Base-by-base conservation (phyloP, 345 rosid species). In the Anastatica hierochuntica region DNA sequence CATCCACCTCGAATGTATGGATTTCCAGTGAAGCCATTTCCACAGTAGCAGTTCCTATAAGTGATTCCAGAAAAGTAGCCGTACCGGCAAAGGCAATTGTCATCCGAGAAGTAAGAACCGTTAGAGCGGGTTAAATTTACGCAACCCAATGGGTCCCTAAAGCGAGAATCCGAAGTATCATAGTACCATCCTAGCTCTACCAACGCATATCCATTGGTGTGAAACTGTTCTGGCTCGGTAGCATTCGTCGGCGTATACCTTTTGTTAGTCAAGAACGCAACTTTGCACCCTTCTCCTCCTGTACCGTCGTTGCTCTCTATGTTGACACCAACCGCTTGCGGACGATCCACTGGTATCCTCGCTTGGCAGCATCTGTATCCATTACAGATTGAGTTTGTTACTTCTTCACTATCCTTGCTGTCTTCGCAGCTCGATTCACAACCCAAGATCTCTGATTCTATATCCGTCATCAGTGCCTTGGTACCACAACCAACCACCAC, bases 361-460 rank as follows among this genome's bases (percentile, higher is more conserved):
- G 60, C 49, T 20, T 78, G 70, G 43, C 83, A 74, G 20, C 79
- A 78, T 3, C 77, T 71, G 17, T 67, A 49, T 4, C 77, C 76
- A 12, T 47, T 9, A 39, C 76, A 75, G 0, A 49, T 14, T 7
- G 12, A 15, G 29, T 31, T 41, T 7, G 43, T 55, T 2, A 66
- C 43, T 14, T 45, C 27, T 17, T 54, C 18, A 17, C 7, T 8
- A 16, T 14, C 16, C 17, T 27, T 40, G 6, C 10, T 54, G 1
- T 16, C 50, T 16, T 63, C 45, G n/a, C 79, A 77, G 20, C 37
- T 1, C 2, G 82, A 69, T 59, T 69, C 36, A 44, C 77, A 69
- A 3, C 79, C 76, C 2, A 56, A 61, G 1, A 24, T 29, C 43
- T 62, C 68, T 0, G 58, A 24, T 2, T 41, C 3, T 0, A 8